Evolutionary conservation across 345 rosid genomes (phyloP), one percentile per base, ranked within the genome.

Genomic region (Dovyalis caffra): DNA sequence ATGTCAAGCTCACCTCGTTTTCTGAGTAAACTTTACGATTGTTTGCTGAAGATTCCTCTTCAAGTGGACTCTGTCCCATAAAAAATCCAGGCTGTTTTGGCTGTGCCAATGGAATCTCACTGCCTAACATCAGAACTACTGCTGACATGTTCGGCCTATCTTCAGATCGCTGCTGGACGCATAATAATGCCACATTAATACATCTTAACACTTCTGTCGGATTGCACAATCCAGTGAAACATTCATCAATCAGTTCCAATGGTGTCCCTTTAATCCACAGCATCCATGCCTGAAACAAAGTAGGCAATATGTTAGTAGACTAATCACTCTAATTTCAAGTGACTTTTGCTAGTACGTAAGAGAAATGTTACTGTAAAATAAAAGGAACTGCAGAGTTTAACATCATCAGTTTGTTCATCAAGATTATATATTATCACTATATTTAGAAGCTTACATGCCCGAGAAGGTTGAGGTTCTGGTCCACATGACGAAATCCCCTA

Each of bases 31-130:
- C 26, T 32, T 51, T 34, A 18, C 31, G 57, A 33, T 69, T 49
- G 32, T n/a, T 49, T 0, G 38, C 28, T 47, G 61, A 49, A 31
- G 25, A 26, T 18, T 29, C 72, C 20, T 25, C n/a, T 49, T 53
- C 51, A 11, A 31, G 31, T 21, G 28, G 26, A n/a, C 34, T 71
- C 23, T 66, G 57, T 58, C 28, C 74, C 16, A 20, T 29, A 31
- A 33, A 57, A 37, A 71, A 71, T 10, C 74, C 74, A 12, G 74
- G 74, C 65, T 71, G 64, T 45, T 71, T 71, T 10, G 74, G 74
- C 25, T 57, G 21, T 8, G 66, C 33, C n/a, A 57, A 58, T n/a
- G 74, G 29, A 37, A 18, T 38, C 16, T 34, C 65, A 35, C 66
- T 58, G 33, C 61, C 66, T 45, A 71, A n/a, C 75, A 72, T 72